Conservation (phyloP, 441 rosid genomes). For the Kokia cookei region DNA sequence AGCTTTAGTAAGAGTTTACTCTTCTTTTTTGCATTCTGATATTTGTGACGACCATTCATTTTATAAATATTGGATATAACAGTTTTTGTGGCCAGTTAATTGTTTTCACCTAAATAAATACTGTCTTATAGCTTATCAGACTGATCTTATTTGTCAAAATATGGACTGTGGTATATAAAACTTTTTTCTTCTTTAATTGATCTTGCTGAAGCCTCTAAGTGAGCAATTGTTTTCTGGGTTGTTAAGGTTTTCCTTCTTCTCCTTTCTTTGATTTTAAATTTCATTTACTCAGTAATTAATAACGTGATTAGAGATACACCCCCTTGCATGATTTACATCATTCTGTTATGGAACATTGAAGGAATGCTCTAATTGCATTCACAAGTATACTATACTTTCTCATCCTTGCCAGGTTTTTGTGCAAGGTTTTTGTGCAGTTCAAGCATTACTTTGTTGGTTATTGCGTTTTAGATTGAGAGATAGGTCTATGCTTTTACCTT, state of each 20-base stretch:
- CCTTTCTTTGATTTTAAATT: neutral
- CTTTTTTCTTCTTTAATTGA: neutral
- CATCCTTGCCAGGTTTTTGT: neutral
- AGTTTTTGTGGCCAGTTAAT: neutral
- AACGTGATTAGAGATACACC: neutral
- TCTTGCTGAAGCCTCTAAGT: neutral
- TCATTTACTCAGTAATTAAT: neutral
- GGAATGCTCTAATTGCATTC: neutral
- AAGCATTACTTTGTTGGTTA: neutral
- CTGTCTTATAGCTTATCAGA: neutral
- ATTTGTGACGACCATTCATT: neutral
- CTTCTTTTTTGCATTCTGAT: neutral
- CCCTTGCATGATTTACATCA: neutral
- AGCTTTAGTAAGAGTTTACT: neutral
- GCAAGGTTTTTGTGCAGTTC: neutral
- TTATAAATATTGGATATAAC: neutral
- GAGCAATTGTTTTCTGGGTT: neutral
- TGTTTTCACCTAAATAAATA: neutral
- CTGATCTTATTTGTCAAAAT: neutral
- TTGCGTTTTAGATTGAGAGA: neutral
- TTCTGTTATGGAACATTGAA: neutral
- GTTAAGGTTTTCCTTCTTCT: neutral
- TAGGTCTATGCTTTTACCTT: constrained; percentile 1
- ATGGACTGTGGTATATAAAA: neutral
- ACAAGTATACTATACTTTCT: neutral